A percentile compares a stretch with the other conserved stretches of the same genome.
Evolutionary conservation across 2,329 filamentous ascomycete genomes (phyloP).

Genomic region (Teratosphaeria viscida): DNA sequence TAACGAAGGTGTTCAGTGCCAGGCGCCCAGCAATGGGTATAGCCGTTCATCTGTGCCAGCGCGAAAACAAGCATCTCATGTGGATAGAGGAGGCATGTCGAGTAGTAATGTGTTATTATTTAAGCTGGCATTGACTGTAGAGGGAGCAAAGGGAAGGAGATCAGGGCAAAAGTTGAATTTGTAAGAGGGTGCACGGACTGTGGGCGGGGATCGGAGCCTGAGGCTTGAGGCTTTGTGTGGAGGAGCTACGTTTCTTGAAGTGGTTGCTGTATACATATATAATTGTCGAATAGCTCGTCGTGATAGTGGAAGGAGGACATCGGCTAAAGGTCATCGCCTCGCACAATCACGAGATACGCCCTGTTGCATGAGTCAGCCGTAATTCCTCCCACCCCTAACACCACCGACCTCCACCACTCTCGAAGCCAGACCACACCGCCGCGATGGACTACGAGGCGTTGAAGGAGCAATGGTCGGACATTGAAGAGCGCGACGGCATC

Average conservation of each 20-base stretch:
- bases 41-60: conserved; percentile 53
- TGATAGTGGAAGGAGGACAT: no score
- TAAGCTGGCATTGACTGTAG: conserved; percentile 43
- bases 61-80: conserved; percentile 51
- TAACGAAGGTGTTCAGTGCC: conserved; percentile 54
- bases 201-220: conserved; percentile 4
- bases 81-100: conserved; percentile 43
- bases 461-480: conserved; percentile 93
- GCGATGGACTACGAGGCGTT: conserved; percentile 84
- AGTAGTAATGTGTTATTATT: conserved; percentile 41
- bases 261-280: not conserved
- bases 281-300: not conserved
- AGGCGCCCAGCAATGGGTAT: conserved; percentile 62
- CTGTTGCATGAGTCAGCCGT: not conserved
- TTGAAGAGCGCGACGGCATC: conserved; percentile 92
- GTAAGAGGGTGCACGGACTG: conserved; percentile 17
- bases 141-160: conserved; percentile 23
- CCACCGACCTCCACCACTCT: not conserved
- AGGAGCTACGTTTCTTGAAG: conserved; percentile 15
- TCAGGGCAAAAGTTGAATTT: conserved; percentile 8
- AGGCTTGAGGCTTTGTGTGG: not conserved
- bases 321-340: not conserved
- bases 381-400: not conserved
- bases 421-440: conserved; percentile 9
- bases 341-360: not conserved